These are phyloP conservation scores for Rhodocollybia butyracea DNA, from an alignment of 768 basidiomycete species.

Conservation along the genomic window DNA sequence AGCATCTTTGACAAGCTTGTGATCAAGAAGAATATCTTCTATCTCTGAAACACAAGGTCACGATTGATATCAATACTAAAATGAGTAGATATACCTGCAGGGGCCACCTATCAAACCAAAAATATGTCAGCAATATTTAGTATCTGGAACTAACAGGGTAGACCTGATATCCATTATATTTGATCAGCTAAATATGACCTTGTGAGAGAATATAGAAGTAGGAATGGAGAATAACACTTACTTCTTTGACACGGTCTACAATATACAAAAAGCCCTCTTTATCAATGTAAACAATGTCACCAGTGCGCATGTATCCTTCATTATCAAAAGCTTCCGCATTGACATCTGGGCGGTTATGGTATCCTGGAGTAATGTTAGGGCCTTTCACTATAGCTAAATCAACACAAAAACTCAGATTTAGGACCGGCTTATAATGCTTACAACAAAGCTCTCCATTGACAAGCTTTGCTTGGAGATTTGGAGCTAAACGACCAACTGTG, in stretches of 20 bases:
- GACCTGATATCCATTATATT: background rate
- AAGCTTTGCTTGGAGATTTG: background rate
- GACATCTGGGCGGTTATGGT: constrained; percentile 7
- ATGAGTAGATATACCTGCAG: background rate
- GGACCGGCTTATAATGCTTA: too few species aligned
- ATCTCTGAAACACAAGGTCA: background rate
- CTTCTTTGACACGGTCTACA: constrained; percentile 9
- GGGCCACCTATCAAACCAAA: background rate
- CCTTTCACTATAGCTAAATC: constrained; percentile 6
- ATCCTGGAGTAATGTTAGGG: constrained; percentile 6
- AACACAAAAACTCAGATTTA: too few species aligned
- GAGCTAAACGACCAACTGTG: background rate
- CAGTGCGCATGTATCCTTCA: constrained; percentile 6
- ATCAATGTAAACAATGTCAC: background rate
- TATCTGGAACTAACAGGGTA: background rate
- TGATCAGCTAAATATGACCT: background rate
- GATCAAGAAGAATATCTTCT: constrained; percentile 3
- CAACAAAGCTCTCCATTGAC: background rate
- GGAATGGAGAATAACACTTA: constrained; percentile 1
- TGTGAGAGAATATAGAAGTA: background rate
- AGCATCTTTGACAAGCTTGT: constrained; percentile 4
- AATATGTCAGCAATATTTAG: background rate
- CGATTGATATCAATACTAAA: background rate
- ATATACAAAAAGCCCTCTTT: constrained; percentile 2
- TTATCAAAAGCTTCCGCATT: constrained; percentile 7